Evolutionary conservation across 805 yeast species (phyloP).

Genomic region (Lipomyces anomalus): DNA sequence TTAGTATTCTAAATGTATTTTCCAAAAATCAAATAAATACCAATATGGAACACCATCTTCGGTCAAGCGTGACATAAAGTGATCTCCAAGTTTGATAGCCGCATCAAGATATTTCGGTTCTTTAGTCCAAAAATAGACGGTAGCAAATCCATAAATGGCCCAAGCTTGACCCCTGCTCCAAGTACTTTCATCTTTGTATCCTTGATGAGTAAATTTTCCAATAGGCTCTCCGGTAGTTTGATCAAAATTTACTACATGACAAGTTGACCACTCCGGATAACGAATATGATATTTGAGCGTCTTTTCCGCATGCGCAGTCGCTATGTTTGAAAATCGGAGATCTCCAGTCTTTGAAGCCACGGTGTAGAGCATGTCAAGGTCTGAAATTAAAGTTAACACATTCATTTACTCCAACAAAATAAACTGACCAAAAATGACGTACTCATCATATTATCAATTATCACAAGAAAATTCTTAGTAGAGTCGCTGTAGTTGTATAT

Average conservation of each 20-base stretch:
- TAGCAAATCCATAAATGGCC: conserved; percentile 31
- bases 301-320: conserved; percentile 32
- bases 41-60: conserved; percentile 31
- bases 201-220: conserved; percentile 32
- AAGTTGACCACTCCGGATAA: too few species aligned
- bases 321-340: conserved; percentile 25
- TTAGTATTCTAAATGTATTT: too few species aligned
- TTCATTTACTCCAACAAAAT: too few species aligned
- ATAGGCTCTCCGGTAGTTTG: conserved; percentile 26
- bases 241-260: too few species aligned
- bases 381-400: too few species aligned
- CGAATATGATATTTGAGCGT: too few species aligned
- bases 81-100: conserved; percentile 26
- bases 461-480: conserved; percentile 28
- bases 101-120: conserved; percentile 28
- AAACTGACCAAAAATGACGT: too few species aligned
- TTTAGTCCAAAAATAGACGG: conserved; percentile 28
- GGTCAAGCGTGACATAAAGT: conserved; percentile 24
- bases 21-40: too few species aligned
- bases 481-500: conserved; percentile 22
- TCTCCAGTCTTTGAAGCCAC: conserved; percentile 30
- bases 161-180: conserved; percentile 35
- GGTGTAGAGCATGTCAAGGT: conserved; percentile 29
- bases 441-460: too few species aligned
- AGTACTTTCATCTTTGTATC: conserved; percentile 29